These are phyloP conservation scores for Kazachstania kunashirensis DNA, from an alignment of 805 yeast genomes.

Conservation along the genomic window DNA sequence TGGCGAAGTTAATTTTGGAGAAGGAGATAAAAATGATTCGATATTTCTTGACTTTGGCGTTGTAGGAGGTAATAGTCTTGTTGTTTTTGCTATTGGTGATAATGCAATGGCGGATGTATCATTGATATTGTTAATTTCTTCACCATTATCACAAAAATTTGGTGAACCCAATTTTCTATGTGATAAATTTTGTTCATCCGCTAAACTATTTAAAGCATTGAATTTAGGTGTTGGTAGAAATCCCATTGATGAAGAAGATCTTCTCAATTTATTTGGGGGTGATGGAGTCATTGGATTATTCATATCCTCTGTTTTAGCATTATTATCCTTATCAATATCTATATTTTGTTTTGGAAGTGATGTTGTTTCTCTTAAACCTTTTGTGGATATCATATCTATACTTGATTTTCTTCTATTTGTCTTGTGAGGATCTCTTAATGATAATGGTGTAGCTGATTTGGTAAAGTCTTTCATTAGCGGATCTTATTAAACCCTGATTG, in stretches of 20 bases:
- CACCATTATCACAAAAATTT: background rate
- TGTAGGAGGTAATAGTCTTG: constrained; percentile 23
- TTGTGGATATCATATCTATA: too few species aligned
- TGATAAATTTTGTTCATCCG: constrained; percentile 2
- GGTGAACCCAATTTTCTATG: background rate
- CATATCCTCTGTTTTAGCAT: too few species aligned
- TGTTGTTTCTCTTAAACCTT: too few species aligned
- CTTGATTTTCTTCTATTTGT: too few species aligned
- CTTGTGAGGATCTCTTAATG: too few species aligned
- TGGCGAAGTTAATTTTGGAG: constrained; percentile 27
- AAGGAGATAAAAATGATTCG: constrained; percentile 28
- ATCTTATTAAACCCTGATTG: too few species aligned
- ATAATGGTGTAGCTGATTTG: too few species aligned
- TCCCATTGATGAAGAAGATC: constrained; percentile 20
- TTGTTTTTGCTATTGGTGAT: constrained; percentile 10
- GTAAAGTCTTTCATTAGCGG: too few species aligned
- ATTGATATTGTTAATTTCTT: background rate
- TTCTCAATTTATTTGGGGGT: constrained; percentile 15
- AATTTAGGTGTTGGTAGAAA: constrained; percentile 22
- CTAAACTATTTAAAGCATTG: constrained; percentile 3
- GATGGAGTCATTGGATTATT: constrained; percentile 23
- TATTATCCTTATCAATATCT: too few species aligned
- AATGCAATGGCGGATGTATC: background rate
- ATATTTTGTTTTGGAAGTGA: too few species aligned
- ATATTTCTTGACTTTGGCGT: constrained; percentile 27